These are phyloP conservation scores for Fusarium siculi DNA, from an alignment of 2,329 filamentous ascomycete species.

Conservation along the genomic window DNA sequence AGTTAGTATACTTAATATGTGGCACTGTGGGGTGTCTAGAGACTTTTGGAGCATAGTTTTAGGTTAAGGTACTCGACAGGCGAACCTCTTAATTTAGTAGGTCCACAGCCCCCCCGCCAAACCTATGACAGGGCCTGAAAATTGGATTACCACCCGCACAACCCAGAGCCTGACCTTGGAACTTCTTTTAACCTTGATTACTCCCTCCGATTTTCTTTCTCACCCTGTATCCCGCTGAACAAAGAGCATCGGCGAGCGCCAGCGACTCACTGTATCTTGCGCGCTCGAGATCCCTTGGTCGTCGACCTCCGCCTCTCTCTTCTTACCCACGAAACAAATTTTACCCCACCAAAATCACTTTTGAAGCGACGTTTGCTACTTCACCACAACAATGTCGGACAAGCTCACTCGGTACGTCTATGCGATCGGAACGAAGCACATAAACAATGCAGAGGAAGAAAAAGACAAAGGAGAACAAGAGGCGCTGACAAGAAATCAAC, in stretches of 20 bases:
- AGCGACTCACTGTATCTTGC: conserved; percentile 33
- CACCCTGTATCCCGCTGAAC: conserved; percentile 22
- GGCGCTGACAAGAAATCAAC: conserved; percentile 43
- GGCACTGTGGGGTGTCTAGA: no score
- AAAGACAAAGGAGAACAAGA: neutral
- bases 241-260: conserved; percentile 39
- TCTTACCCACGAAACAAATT: conserved; percentile 26
- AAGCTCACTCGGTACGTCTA: conserved; percentile 89
- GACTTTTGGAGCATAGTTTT: no score
- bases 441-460: neutral
- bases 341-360: conserved; percentile 31
- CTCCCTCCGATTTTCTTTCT: conserved; percentile 13
- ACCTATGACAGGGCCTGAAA: conserved; percentile 33
- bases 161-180: conserved; percentile 25
- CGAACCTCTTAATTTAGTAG: conserved; percentile 8
- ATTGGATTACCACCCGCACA: conserved; percentile 38
- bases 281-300: conserved; percentile 30
- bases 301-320: conserved; percentile 10
- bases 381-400: conserved; percentile 77
- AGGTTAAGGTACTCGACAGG: neutral
- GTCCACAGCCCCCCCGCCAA: conserved; percentile 44
- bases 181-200: conserved; percentile 30
- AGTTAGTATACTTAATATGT: no score
- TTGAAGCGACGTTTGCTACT: conserved; percentile 33
- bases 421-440: neutral